Conservation (phyloP, 2,329 filamentous ascomycete genomes). For the Xylariaceae sp. region DNA sequence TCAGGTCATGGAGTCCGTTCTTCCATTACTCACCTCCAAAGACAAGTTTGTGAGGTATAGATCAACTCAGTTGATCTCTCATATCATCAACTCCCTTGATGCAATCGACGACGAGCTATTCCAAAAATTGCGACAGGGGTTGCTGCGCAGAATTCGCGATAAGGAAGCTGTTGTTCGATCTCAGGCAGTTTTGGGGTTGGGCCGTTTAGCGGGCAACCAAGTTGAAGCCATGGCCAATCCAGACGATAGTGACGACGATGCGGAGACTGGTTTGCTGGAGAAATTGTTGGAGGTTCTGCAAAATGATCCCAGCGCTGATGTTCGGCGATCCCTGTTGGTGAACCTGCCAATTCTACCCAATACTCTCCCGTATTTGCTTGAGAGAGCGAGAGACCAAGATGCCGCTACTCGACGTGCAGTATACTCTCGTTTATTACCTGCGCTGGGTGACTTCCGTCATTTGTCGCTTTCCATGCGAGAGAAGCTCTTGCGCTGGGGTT, state of each 20-base stretch:
- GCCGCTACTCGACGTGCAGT: constrained; percentile 77
- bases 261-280: constrained; percentile 66
- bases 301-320: constrained; percentile 91
- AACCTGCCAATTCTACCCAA: constrained; percentile 84
- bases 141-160: constrained; percentile 84
- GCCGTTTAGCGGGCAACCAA: constrained; percentile 74
- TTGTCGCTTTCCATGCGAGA: constrained; percentile 91
- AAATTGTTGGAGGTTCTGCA: constrained; percentile 86
- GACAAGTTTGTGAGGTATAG: constrained; percentile 91
- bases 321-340: constrained; percentile 79
- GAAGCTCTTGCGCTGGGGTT: constrained; percentile 89
- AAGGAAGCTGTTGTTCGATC: constrained; percentile 91
- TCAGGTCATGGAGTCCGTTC: constrained; percentile 66
- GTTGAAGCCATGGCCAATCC: constrained; percentile 66
- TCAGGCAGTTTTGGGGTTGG: constrained; percentile 88
- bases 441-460: constrained; percentile 89
- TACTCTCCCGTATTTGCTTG: constrained; percentile 82
- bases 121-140: constrained; percentile 70
- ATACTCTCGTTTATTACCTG: constrained; percentile 82
- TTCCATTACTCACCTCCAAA: constrained; percentile 77
- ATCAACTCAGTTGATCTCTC: constrained; percentile 82
- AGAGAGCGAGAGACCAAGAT: constrained; percentile 87
- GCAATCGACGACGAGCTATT: constrained; percentile 91
- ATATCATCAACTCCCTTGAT: constrained; percentile 88
- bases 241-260: constrained; percentile 67